Evolutionary conservation across 768 basidiomycete genomes (phyloP).

Genomic region (Hydnomerulius pinastri): DNA sequence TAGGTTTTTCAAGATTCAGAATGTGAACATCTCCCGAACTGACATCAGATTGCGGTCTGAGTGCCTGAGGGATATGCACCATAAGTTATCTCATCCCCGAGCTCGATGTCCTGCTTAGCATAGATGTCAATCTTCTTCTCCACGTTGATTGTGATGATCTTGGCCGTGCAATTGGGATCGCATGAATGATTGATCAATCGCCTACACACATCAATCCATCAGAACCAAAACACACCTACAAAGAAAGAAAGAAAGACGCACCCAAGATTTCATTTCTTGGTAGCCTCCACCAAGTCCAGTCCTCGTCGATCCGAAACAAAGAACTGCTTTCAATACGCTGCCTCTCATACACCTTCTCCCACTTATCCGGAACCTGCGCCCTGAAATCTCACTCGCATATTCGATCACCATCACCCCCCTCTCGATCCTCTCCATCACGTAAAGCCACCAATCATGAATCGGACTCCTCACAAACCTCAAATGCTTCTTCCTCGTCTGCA

Average conservation of each 20-base stretch:
- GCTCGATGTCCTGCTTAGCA: conserved; percentile 90
- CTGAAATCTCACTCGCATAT: conserved; percentile 95
- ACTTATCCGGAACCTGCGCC: too few species aligned
- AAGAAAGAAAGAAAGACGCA: conserved; percentile 43
- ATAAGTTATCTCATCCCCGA: conserved; percentile 97
- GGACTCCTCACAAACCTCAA: conserved; percentile 88
- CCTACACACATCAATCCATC: too few species aligned
- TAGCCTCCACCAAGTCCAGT: conserved; percentile 98
- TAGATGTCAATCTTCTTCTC: conserved; percentile 98
- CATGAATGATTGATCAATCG: too few species aligned
- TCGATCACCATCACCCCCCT: conserved; percentile 97
- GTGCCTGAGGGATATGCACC: conserved; percentile 64
- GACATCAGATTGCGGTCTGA: too few species aligned
- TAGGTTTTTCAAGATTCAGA: too few species aligned
- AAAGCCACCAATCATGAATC: conserved; percentile 96
- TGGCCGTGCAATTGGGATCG: conserved; percentile 82
- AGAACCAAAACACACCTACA: conserved; percentile 3
- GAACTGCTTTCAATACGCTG: conserved; percentile 96
- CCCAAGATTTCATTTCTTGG: conserved; percentile 97
- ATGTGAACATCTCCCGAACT: too few species aligned
- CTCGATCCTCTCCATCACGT: conserved; percentile 92
- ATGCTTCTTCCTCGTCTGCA: conserved; percentile 96
- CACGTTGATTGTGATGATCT: conserved; percentile 82
- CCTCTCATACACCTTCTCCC: conserved; percentile 92
- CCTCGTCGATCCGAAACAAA: too few species aligned